Base-by-base conservation (phyloP, 345 rosid genomes). In the Boechera stricta region DNA sequence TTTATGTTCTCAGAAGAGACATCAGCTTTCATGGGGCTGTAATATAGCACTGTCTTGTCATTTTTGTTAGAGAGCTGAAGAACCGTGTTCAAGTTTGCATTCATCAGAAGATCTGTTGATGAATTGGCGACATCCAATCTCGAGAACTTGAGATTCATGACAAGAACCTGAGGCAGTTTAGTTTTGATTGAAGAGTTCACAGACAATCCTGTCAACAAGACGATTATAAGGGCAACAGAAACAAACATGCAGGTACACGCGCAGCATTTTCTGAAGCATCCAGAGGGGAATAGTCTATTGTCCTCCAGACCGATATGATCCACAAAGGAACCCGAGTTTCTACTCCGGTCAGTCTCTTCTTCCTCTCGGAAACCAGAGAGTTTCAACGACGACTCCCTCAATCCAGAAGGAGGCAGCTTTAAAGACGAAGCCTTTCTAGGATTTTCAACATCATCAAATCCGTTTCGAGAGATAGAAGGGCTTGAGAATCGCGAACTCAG, bases 21-120 rank as follows among this genome's bases (percentile, higher is more conserved):
- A 26, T 62, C 73, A 32, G 75, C 67, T 52, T 53, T 73, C 67
- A 82, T 36, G 33, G 77, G 51, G n/a, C 58, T 67, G 39, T 72
- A 73, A 55, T 51, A 26, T 0, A 82, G n/a, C 10, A 41, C 60
- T 12, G 71, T 38, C 59, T 65, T 77, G 6, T 77, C 80, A 21
- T 83, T 74, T 4, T 54, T 38, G 61, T 83, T 80, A 64, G 77
- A 74, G 4, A 83, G 47, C 71, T 80, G 64, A 54, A 80, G 63
- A 21, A 71, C 59, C 2, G 76, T 44, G 68, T 36, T 54, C 7
- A 64, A 0, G 35, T 80, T 76, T 0, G 71, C 71, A 65, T 67
- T 73, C 75, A 83, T 48, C 47, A 74, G 36, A 62, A 73, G 59
- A 49, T 70, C 77, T 2, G 67, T 47, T 0, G 84, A 10, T 12